Conservation (phyloP, 1,284 basidiomycete genomes). For the Cutaneotrichosporon daszewskae region DNA sequence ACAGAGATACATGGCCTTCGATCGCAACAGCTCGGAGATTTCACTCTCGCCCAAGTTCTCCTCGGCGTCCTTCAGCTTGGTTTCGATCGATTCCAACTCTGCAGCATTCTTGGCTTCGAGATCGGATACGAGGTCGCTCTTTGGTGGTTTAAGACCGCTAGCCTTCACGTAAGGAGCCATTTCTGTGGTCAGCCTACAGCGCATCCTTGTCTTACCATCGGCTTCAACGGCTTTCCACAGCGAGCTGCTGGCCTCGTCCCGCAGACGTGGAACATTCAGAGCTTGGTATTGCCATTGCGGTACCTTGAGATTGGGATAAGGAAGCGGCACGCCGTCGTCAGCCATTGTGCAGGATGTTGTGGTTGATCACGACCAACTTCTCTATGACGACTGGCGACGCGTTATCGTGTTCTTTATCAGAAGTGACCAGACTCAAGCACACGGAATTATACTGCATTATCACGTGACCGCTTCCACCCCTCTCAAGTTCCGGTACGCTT, state of each 20-base stretch:
- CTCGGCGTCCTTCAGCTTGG: constrained; percentile 75
- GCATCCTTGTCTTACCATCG: constrained; percentile 59
- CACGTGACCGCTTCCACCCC: too few relatives aligned
- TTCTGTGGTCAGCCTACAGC: constrained; percentile 49
- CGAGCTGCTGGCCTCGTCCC: constrained; percentile 60
- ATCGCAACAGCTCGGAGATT: constrained; percentile 77
- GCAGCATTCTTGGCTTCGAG: constrained; percentile 72
- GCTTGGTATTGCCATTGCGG: constrained; percentile 73
- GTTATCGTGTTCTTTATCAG: too few relatives aligned
- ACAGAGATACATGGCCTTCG: constrained; percentile 80
- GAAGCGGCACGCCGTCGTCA: constrained; percentile 68
- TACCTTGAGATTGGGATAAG: constrained; percentile 76
- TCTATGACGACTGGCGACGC: too few relatives aligned
- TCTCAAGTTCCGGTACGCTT: too few relatives aligned
- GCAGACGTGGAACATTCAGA: constrained; percentile 59
- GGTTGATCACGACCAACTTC: too few relatives aligned
- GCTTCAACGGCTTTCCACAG: constrained; percentile 72
- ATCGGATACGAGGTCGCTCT: constrained; percentile 58
- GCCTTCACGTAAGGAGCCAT: constrained; percentile 70
- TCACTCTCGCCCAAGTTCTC: constrained; percentile 92
- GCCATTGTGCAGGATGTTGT: constrained; percentile 55
- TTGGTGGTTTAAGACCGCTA: constrained; percentile 45
- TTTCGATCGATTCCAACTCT: constrained; percentile 71
- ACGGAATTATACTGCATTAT: too few relatives aligned
- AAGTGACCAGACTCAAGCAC: too few relatives aligned